These are phyloP conservation scores for Curvularia hawaiiensis DNA, from an alignment of 2,329 filamentous ascomycete species.

Conservation along the genomic window DNA sequence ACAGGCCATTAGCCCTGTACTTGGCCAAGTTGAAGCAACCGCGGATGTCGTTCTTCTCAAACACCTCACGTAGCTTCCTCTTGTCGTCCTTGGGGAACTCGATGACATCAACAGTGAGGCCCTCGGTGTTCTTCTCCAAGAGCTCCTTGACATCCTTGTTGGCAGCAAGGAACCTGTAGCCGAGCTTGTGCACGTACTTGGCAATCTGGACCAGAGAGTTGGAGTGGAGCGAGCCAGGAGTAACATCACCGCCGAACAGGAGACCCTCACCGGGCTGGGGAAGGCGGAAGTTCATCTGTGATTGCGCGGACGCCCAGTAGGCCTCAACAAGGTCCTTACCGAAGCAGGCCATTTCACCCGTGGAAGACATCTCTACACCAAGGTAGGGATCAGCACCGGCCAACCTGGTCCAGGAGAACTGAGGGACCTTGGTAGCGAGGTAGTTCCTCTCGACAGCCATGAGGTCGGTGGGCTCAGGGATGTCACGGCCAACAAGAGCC, in stretches of 20 bases:
- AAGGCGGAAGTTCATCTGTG: conserved; percentile 98
- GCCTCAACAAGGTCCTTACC: conserved; percentile 94
- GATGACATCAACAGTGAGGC: conserved; percentile 81
- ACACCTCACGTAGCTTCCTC: conserved; percentile 90
- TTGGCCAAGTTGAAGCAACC: conserved; percentile 95
- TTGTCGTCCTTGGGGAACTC: conserved; percentile 98
- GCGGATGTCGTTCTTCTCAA: conserved; percentile 94
- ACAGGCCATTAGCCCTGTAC: conserved; percentile 78
- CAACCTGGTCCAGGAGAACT: conserved; percentile 98
- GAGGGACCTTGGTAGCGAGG: conserved; percentile 94
- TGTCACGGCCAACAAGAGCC: conserved; percentile 82
- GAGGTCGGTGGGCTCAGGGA: conserved; percentile 83
- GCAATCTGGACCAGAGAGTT: conserved; percentile 78
- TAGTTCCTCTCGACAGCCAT: conserved; percentile 92
- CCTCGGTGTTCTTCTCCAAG: conserved; percentile 74
- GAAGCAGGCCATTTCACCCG: conserved; percentile 98
- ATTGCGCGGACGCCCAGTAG: conserved; percentile 96
- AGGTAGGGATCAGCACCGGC: conserved; percentile 97
- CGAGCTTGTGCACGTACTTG: conserved; percentile 84
- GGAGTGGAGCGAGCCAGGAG: conserved; percentile 51
- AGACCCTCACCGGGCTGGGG: conserved; percentile 94
- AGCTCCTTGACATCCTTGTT: conserved; percentile 80
- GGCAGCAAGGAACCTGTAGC: conserved; percentile 93
- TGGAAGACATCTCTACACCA: conserved; percentile 96
- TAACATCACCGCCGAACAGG: conserved; percentile 85